These are phyloP conservation scores for Argentina anserina DNA, from an alignment of 306 rosid species.

Conservation along the genomic window DNA sequence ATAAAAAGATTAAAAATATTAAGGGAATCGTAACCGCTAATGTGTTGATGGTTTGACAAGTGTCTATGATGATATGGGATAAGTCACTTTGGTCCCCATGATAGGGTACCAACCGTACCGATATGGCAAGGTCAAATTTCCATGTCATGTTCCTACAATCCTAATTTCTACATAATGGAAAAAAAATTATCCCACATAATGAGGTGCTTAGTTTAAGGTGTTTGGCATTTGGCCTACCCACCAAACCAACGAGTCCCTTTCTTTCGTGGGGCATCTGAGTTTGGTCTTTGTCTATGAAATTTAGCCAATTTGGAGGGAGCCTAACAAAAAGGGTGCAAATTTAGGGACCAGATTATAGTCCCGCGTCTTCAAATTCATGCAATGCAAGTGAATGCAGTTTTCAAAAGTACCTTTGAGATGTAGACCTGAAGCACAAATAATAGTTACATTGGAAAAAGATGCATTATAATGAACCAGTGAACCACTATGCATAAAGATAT, in stretches of 20 bases:
- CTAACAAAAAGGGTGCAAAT: background rate
- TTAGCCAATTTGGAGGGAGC: background rate
- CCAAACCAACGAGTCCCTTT: slow-evolving; percentile 28
- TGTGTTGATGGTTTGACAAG: slow-evolving; percentile 19
- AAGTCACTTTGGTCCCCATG: slow-evolving; percentile 35
- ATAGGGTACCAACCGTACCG: too few species aligned
- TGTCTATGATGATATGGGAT: slow-evolving; percentile 15
- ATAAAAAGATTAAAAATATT: background rate
- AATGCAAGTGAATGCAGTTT: slow-evolving; percentile 15
- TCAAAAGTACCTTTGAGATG: background rate
- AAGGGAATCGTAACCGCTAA: slow-evolving; percentile 15
- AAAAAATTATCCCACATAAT: too few species aligned
- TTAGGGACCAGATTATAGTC: slow-evolving; percentile 17
- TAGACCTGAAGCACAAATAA: background rate
- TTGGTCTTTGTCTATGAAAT: background rate
- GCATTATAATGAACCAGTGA: background rate
- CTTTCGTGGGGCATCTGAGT: slow-evolving; percentile 12
- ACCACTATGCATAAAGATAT: too few species aligned
- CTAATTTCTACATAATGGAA: too few species aligned
- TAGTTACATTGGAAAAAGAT: background rate
- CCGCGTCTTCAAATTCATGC: slow-evolving; percentile 11
- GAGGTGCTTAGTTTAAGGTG: slow-evolving; percentile 16
- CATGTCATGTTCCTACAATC: slow-evolving; percentile 39
- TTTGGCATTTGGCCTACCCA: slow-evolving; percentile 18
- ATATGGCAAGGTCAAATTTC: slow-evolving; percentile 39